Evolutionary conservation across 805 yeast genomes (phyloP), one percentile per base, ranked within the genome.

Genomic region (Yarrowia sp.): DNA sequence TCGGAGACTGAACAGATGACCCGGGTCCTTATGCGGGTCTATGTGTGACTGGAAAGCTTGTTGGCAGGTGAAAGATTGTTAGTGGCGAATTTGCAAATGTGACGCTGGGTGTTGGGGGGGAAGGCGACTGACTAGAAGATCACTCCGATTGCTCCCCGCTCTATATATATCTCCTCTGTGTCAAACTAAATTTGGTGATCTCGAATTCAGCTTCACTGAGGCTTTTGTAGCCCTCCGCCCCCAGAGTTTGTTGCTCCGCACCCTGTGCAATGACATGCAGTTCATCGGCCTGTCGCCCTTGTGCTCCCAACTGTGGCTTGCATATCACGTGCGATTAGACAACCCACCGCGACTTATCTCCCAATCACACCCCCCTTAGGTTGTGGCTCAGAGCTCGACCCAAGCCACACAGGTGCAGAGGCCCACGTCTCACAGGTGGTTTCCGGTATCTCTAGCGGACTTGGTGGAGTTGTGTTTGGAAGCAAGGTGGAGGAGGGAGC

Each of bases 301-400:
- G 65, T 59, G 41, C 7, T 42, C 19, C 19, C 16, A 45, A 45
- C 32, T 43, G 65, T 59, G 65, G 65, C 65, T 59, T 59, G 65
- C 65, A 45, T 32, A 35, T 59, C 65, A 59, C 65, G 65, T 59
- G 65, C 52, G 65, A 59, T 59, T 59, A 59, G 65, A 59, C 35
- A 45, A 16, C 52, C 16, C 5, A 1, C 32, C 5, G 3, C 8
- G 16, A 41, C 38, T 59, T 45, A 32, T 45, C 52, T 59, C 65
- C 65, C 65, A 59, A 59, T 59, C 65, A 45, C 63, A 41, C 46
- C 22, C 38, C 4, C 15, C 48, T 26, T 41, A 42, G 38, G 45
- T 22, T 53, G 59, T 53, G 59, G 59, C 59, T 53, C 59, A 40
- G 59, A 15, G 45, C 56, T 11, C 22, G 63, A 56, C 48, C 40